phyloP scores from a whole-genome alignment of 805 yeast genomes.

The Nakazawaea wyomingensis region DNA sequence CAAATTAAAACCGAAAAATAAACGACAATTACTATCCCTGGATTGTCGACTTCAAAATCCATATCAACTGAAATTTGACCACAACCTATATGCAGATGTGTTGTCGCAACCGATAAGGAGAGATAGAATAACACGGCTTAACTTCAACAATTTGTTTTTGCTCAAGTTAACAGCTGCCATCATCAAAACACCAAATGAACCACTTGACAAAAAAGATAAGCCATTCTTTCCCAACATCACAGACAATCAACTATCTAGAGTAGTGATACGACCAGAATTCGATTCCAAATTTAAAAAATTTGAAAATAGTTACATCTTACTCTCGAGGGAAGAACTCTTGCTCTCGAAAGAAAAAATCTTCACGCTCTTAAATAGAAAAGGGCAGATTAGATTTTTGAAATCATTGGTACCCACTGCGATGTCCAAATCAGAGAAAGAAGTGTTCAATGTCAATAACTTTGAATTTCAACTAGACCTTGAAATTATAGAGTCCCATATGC shows the following conservation, averaged over 20 bases:
- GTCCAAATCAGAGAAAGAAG: too few relatives aligned
- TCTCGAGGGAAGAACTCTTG: background rate
- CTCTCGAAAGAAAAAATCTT: background rate
- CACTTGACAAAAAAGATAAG: background rate
- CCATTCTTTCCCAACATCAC: slow-evolving; percentile 2
- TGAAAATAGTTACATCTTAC: background rate
- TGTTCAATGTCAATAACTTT: too few relatives aligned
- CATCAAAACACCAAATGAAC: background rate
- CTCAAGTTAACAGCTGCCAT: slow-evolving; percentile 2
- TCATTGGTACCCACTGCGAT: too few relatives aligned
- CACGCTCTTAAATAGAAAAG: background rate
- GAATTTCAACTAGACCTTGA: too few relatives aligned
- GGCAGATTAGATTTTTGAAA: too few relatives aligned
- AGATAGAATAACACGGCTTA: background rate
- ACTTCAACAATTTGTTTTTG: background rate
- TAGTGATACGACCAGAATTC: slow-evolving; percentile 1
- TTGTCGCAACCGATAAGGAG: slow-evolving; percentile 3
- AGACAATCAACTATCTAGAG: background rate
- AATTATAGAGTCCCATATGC: too few relatives aligned
- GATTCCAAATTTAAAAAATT: slow-evolving; percentile 1
- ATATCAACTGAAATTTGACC: slow-evolving; percentile 2
- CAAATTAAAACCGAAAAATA: background rate
- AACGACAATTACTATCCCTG: background rate
- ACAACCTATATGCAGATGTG: slow-evolving; percentile 6
- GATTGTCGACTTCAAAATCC: background rate